These are phyloP conservation scores for Thinopyrum elongatum DNA, from an alignment of 176 grass and related monocot species.

Conservation along the genomic window DNA sequence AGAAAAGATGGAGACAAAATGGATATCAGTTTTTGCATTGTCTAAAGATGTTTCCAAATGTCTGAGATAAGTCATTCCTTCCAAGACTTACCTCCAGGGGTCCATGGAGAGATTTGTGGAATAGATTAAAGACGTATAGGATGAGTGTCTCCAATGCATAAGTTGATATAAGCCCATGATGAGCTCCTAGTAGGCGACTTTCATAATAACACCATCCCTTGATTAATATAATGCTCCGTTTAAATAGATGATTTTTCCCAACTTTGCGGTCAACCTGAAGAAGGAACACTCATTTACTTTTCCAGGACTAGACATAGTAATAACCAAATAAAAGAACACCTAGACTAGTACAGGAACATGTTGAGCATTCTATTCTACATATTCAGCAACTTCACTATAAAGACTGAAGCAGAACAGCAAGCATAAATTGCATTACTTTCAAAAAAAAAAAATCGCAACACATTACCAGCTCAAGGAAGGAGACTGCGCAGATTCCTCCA, in stretches of 20 bases:
- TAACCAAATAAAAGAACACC: slow-evolving; percentile 12
- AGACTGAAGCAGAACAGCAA: background rate
- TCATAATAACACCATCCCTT: slow-evolving; percentile 99
- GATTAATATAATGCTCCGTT: slow-evolving; percentile 83
- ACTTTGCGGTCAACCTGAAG: slow-evolving; percentile 71
- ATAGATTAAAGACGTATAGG: slow-evolving; percentile 88
- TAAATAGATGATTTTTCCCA: slow-evolving; percentile 81
- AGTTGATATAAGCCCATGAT: slow-evolving; percentile 92
- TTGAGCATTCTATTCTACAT: slow-evolving; percentile 21
- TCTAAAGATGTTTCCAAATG: slow-evolving; percentile 15
- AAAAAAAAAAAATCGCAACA: slow-evolving; percentile 23
- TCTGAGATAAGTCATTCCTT: slow-evolving; percentile 8
- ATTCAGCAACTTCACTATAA: background rate
- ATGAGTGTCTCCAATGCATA: slow-evolving; percentile 86
- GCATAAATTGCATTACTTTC: background rate
- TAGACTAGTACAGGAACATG: slow-evolving; percentile 19
- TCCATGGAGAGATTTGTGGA: slow-evolving; percentile 64
- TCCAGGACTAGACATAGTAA: background rate
- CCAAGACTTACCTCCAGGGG: slow-evolving; percentile 58
- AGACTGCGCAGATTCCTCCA: slow-evolving; percentile 70
- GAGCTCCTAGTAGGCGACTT: slow-evolving; percentile 82
- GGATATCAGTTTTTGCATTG: slow-evolving; percentile 12
- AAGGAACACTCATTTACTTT: slow-evolving; percentile 20
- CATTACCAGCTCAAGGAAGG: slow-evolving; percentile 83
- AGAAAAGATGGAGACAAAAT: slow-evolving; percentile 16